Evolutionary conservation across 768 basidiomycete species (phyloP).

Genomic region (Phallus indusiatus): DNA sequence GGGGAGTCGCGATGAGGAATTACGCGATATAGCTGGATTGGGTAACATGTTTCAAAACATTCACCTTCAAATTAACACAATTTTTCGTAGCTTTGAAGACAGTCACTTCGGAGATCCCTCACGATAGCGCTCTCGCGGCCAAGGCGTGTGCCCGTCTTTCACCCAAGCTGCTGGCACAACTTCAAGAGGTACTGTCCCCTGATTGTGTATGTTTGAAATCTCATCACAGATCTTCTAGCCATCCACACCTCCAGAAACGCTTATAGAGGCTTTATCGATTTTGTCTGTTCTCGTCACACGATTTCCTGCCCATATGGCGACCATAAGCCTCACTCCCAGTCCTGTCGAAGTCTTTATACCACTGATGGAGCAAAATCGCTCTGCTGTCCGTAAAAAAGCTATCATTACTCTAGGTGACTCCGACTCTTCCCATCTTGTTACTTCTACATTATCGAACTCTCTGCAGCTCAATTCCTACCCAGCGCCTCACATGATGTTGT

Average conservation of each 20-base stretch:
- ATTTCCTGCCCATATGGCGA: conserved; percentile 62
- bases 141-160: conserved; percentile 79
- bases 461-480: conserved; percentile 65
- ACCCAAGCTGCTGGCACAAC: conserved; percentile 71
- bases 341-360: conserved; percentile 63
- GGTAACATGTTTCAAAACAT: conserved; percentile 38
- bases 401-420: conserved; percentile 55
- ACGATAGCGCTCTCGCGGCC: conserved; percentile 67
- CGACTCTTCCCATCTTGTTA: not conserved
- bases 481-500: conserved; percentile 58
- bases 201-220: not conserved
- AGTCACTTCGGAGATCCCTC: conserved; percentile 83
- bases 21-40: conserved; percentile 88
- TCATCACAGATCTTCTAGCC: conserved; percentile 27
- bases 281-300: conserved; percentile 82
- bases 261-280: conserved; percentile 76
- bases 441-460: not conserved
- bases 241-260: conserved; percentile 66
- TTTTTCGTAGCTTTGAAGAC: conserved; percentile 73
- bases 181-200: conserved; percentile 50
- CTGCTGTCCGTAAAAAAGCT: conserved; percentile 88
- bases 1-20: conserved; percentile 79
- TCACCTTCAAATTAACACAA: not conserved
- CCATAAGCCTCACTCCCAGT: conserved; percentile 40
- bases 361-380: conserved; percentile 62